Evolutionary conservation across 352 stramenopile species (phyloP).

Genomic region (Phytophthora sp.): DNA sequence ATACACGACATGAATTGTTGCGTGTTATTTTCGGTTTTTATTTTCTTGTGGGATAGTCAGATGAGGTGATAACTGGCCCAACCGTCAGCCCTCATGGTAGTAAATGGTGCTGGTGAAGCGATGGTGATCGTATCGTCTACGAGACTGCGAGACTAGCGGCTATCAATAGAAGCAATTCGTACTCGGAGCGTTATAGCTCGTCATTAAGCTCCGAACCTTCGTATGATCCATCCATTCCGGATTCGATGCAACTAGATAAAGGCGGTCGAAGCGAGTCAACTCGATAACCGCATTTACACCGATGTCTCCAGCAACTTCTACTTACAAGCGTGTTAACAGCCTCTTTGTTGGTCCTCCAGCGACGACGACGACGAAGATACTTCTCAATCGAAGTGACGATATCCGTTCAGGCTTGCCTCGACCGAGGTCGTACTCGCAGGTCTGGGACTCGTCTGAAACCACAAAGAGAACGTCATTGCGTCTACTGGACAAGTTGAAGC

Average conservation of each 20-base stretch:
- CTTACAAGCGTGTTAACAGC: slow-evolving; percentile 54
- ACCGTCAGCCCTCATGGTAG: slow-evolving; percentile 27
- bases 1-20: too few relatives aligned
- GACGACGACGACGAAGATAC: slow-evolving; percentile 19
- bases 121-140: slow-evolving; percentile 21
- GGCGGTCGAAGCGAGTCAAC: slow-evolving; percentile 16
- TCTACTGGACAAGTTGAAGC: slow-evolving; percentile 71
- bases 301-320: slow-evolving; percentile 34
- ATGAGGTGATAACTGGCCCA: too few relatives aligned
- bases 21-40: too few relatives aligned
- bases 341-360: slow-evolving; percentile 31
- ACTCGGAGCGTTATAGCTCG: slow-evolving; percentile 10
- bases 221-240: slow-evolving; percentile 40
- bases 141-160: slow-evolving; percentile 25
- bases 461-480: slow-evolving; percentile 50
- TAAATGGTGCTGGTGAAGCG: slow-evolving; percentile 17
- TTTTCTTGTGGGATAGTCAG: too few relatives aligned
- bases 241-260: slow-evolving; percentile 19
- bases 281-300: slow-evolving; percentile 15
- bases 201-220: slow-evolving; percentile 19
- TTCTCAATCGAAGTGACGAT: slow-evolving; percentile 19
- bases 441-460: slow-evolving; percentile 46
- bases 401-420: slow-evolving; percentile 25
- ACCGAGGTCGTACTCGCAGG: slow-evolving; percentile 42
- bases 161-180: slow-evolving; percentile 14